phyloP scores from a whole-genome alignment of 1,284 basidiomycete species.

The Cerrena zonata region DNA sequence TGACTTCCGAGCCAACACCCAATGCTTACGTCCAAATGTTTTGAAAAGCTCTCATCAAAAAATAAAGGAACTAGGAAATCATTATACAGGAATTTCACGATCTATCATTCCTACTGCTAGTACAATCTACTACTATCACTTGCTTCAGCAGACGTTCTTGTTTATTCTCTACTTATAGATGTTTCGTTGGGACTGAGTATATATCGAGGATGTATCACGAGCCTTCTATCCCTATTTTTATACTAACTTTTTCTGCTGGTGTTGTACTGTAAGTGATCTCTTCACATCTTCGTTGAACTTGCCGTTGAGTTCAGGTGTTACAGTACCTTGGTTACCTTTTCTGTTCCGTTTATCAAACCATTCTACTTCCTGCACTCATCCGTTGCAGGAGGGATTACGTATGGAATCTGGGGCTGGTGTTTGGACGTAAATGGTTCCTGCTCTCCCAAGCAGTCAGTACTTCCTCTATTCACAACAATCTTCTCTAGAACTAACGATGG shows the following conservation, averaged over 20 bases:
- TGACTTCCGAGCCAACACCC: too few species aligned
- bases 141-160: too few species aligned
- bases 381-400: constrained; percentile 21
- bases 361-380: constrained; percentile 26
- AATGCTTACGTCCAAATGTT: too few species aligned
- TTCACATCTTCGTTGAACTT: background rate
- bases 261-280: constrained; percentile 21
- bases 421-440: constrained; percentile 16
- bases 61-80: too few species aligned
- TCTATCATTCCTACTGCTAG: too few species aligned
- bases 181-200: background rate
- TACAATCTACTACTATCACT: too few species aligned
- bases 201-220: background rate
- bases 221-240: constrained; percentile 14
- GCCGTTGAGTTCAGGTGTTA: background rate
- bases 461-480: background rate
- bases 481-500: background rate
- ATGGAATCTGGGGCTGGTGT: constrained; percentile 29
- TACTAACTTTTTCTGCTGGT: constrained; percentile 17
- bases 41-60: too few species aligned
- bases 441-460: constrained; percentile 19
- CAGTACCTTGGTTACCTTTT: constrained; percentile 28
- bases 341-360: constrained; percentile 23
- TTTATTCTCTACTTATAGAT: background rate
- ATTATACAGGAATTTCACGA: too few species aligned